phyloP scores from a whole-genome alignment of 192 early-diverging fungal genomes.

The Coemansia sp. region DNA sequence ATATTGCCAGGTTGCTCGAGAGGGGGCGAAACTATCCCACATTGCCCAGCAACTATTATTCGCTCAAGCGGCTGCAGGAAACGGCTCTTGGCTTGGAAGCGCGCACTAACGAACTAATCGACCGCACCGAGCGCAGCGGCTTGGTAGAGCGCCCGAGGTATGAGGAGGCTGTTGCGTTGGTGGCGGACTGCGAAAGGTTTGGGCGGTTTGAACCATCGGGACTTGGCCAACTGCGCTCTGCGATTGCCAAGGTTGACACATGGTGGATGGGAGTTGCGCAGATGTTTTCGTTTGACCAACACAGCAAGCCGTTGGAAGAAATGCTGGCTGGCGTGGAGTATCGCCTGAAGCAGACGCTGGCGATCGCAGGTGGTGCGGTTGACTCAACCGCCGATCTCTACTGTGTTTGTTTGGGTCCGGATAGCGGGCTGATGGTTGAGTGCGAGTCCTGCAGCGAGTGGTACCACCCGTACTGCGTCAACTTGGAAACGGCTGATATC shows the following conservation, averaged over 20 bases:
- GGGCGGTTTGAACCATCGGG: slow-evolving; percentile 33
- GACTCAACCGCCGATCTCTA: slow-evolving; percentile 22
- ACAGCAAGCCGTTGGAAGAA: background rate
- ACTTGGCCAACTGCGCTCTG: slow-evolving; percentile 8
- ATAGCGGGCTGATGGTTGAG: slow-evolving; percentile 66
- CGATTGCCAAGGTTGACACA: slow-evolving; percentile 10
- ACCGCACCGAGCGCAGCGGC: slow-evolving; percentile 14
- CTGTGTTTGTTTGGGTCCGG: slow-evolving; percentile 63
- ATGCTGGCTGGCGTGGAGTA: slow-evolving; percentile 15
- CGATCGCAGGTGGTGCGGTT: background rate
- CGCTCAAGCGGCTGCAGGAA: slow-evolving; percentile 24
- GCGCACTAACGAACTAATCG: slow-evolving; percentile 23
- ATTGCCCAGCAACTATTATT: slow-evolving; percentile 18
- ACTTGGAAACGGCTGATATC: slow-evolving; percentile 47
- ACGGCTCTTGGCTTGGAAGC: slow-evolving; percentile 37
- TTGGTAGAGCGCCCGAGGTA: slow-evolving; percentile 38
- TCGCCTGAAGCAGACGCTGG: slow-evolving; percentile 19
- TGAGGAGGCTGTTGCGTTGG: slow-evolving; percentile 13
- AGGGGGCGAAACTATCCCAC: slow-evolving; percentile 35
- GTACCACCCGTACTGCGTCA: slow-evolving; percentile 64
- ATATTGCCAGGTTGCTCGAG: slow-evolving; percentile 34
- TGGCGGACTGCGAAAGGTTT: slow-evolving; percentile 16
- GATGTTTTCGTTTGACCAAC: slow-evolving; percentile 14
- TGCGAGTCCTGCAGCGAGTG: slow-evolving; percentile 66
- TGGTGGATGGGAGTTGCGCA: slow-evolving; percentile 19